These are phyloP conservation scores for Cladosporium austrohemisphaericum DNA, from an alignment of 2,329 filamentous ascomycete genomes.

Conservation along the genomic window DNA sequence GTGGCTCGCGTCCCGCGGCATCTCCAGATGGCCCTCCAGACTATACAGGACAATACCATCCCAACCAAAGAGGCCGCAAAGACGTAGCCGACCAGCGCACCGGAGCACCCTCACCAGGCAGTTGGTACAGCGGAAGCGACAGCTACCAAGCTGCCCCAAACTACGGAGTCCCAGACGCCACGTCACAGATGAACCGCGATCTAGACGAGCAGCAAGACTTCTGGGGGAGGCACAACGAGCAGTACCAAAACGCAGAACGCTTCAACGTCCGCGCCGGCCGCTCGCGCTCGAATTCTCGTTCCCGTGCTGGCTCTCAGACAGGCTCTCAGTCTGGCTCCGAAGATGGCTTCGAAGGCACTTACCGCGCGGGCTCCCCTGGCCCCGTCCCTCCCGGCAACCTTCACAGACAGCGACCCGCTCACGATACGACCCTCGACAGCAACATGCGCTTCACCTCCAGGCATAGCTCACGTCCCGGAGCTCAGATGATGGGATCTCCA, in stretches of 20 bases:
- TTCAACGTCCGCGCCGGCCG: neutral
- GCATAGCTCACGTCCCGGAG: neutral
- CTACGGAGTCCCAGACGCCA: neutral
- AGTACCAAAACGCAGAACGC: neutral
- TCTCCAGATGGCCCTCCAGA: neutral
- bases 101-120: neutral
- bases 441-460: neutral
- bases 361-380: neutral
- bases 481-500: neutral
- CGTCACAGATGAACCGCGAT: neutral
- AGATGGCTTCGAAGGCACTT: neutral
- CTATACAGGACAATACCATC: neutral
- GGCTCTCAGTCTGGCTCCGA: neutral
- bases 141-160: neutral
- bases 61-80: neutral
- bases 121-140: neutral
- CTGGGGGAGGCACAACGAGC: neutral
- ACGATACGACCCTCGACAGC: neutral
- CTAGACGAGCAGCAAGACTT: neutral
- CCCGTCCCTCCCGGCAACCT: neutral
- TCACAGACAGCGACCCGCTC: neutral
- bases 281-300: neutral
- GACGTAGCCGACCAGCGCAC: neutral
- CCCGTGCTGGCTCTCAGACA: neutral
- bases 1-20: too few species aligned